Evolutionary conservation across 805 yeast genomes (phyloP).

Genomic region (Tetrapisispora nanseiensis): DNA sequence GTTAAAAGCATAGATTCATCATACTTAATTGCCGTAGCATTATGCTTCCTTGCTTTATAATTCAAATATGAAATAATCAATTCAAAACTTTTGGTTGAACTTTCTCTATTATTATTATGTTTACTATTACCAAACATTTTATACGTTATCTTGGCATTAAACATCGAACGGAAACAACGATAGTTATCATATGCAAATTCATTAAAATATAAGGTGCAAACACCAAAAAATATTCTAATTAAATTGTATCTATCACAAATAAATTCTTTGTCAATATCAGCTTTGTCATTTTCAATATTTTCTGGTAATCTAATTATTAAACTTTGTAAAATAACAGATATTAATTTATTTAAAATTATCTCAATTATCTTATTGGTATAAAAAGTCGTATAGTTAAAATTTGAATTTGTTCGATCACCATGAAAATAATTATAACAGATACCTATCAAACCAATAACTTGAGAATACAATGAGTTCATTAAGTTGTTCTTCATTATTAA

Average conservation of each 20-base stretch:
- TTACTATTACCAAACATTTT: slow-evolving; percentile 18
- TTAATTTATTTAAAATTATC: slow-evolving; percentile 18
- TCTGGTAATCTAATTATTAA: slow-evolving; percentile 16
- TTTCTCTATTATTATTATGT: not conserved
- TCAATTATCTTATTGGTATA: slow-evolving; percentile 24
- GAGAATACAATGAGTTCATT: slow-evolving; percentile 17
- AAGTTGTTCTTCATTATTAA: slow-evolving; percentile 9
- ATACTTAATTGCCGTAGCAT: not conserved
- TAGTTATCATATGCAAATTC: slow-evolving; percentile 25
- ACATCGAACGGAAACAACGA: slow-evolving; percentile 24
- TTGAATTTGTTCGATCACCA: slow-evolving; percentile 4
- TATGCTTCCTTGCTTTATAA: slow-evolving; percentile 10
- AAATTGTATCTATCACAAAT: slow-evolving; percentile 3
- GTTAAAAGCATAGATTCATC: not conserved
- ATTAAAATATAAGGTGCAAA: slow-evolving; percentile 24
- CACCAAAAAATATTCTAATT: slow-evolving; percentile 2
- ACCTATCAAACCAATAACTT: slow-evolving; percentile 11
- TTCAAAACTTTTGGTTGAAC: slow-evolving; percentile 8
- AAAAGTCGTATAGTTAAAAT: slow-evolving; percentile 16
- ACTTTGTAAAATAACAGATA: slow-evolving; percentile 19
- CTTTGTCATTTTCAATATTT: slow-evolving; percentile 2
- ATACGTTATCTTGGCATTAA: slow-evolving; percentile 21
- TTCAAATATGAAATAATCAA: slow-evolving; percentile 19
- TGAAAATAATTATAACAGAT: slow-evolving; percentile 16
- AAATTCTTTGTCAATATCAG: slow-evolving; percentile 10